Evolutionary conservation across 2,329 filamentous ascomycete genomes (phyloP).

Genomic region (Ophiocordyceps camponoti-leonardi): DNA sequence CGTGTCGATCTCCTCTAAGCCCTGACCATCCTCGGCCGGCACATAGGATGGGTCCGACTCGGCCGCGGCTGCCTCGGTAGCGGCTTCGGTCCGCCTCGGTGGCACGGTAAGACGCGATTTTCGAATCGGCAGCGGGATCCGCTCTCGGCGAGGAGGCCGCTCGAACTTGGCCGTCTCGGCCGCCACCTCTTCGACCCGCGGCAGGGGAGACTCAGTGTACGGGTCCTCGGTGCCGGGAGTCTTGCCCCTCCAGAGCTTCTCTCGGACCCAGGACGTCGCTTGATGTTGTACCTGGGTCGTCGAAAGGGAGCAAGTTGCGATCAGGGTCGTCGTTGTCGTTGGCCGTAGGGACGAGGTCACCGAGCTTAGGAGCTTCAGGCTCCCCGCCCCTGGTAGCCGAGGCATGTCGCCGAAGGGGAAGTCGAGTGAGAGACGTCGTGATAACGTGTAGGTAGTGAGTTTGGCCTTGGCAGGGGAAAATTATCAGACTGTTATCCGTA

Average conservation of each 20-base stretch:
- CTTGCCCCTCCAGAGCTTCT: constrained; percentile 22
- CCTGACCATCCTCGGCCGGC: constrained; percentile 27
- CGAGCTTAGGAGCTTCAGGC: constrained; percentile 14
- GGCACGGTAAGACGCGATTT: constrained; percentile 16
- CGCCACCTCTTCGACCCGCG: constrained; percentile 7
- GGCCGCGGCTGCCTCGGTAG: constrained; percentile 13
- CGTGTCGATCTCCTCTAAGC: constrained; percentile 28
- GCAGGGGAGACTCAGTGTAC: constrained; percentile 16
- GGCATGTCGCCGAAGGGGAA: constrained; percentile 15
- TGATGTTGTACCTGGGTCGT: constrained; percentile 15
- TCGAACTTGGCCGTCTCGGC: constrained; percentile 15
- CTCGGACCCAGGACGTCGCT: constrained; percentile 20
- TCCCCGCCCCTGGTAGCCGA: constrained; percentile 21
- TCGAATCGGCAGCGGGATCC: constrained; percentile 10
- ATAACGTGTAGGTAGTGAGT: neutral
- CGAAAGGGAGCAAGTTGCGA: constrained; percentile 14
- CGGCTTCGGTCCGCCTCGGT: constrained; percentile 15
- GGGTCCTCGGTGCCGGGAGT: constrained; percentile 20
- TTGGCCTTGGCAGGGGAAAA: no score
- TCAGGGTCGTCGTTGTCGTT: constrained; percentile 10
- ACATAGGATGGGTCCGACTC: constrained; percentile 21
- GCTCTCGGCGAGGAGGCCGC: constrained; percentile 2
- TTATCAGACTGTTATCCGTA: no score
- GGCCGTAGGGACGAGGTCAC: constrained; percentile 7
- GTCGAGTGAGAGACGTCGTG: neutral